Percentiles rank a stretch among this genome's conserved stretches.
Conservation (phyloP, 768 basidiomycete species). For the Cantharellus cinnabarinus region DNA sequence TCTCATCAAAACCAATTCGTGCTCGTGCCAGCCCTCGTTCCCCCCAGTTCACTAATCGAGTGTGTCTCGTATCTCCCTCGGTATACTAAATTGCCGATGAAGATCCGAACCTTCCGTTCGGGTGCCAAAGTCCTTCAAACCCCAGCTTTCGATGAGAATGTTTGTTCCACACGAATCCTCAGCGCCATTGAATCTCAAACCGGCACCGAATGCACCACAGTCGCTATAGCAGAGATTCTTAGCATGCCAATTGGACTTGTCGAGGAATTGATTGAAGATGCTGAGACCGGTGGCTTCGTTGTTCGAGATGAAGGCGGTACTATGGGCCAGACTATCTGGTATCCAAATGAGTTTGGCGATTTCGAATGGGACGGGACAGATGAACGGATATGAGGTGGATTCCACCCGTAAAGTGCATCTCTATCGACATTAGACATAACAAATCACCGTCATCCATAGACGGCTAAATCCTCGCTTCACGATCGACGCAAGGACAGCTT, state of each 20-base stretch:
- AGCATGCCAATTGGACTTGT: constrained; percentile 50
- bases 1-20: neutral
- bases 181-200: constrained; percentile 20
- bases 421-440: too few species aligned
- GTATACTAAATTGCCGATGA: constrained; percentile 48
- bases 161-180: constrained; percentile 49
- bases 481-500: too few species aligned
- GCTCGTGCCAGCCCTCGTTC: constrained; percentile 47
- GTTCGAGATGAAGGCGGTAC: constrained; percentile 59
- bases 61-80: constrained; percentile 45
- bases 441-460: too few species aligned
- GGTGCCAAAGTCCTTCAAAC: constrained; percentile 71
- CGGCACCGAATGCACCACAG: constrained; percentile 24
- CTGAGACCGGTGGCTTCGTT: constrained; percentile 49
- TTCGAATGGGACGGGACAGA: constrained; percentile 49
- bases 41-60: constrained; percentile 69
- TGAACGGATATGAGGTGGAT: neutral
- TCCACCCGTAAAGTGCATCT: too few species aligned
- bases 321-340: constrained; percentile 51
- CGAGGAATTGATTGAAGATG: constrained; percentile 54
- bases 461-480: too few species aligned
- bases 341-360: constrained; percentile 40
- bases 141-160: constrained; percentile 44
- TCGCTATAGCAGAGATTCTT: constrained; percentile 55
- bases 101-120: constrained; percentile 39